Base-by-base conservation (phyloP, 306 rosid species). In the Prunus mira region DNA sequence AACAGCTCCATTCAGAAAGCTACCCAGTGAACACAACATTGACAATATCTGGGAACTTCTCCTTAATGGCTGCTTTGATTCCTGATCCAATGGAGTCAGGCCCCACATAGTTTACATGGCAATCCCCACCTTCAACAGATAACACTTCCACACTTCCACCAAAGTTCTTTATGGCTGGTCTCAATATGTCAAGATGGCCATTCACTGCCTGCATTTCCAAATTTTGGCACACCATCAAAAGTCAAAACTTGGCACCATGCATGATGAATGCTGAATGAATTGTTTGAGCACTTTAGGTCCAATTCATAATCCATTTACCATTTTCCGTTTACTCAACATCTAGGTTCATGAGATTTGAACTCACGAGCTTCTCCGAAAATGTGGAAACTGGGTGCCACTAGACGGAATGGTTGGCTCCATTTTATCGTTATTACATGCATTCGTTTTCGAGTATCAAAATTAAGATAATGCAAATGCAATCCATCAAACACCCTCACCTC, bases 81-180 rank as follows among this genome's bases (percentile, higher is more conserved):
- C 99, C 97, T 28, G 98, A 84, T 54, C 96, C 99, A 72, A 92
- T 95, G 22, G 99, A 92, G 18, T 89, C 93, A 14, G 97, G 97
- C 12, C 98, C 99, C 71, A 80, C 79, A 63, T 95, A 92, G 47
- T 86, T 85, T 9, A 92, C 96, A 4, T 52, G 77, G 79, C 97
- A 95, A 20, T 89, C 88, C 13, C 80, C 91, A 0, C 87, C 91
- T 79, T 84, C 90, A 55, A 92, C 85, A 1, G 97, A 83, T 51
- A 92, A 55, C 32, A 95, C 98, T 78, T 92, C 83, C 78, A 95
- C 99, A 5, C 92, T 89, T 65, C 98, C 98, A 11, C 98, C 98
- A 30, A 63, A 95, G 80, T 92, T 95, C 86, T 87, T 92, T 25
- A 95, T 89, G 62, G 99, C 99, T 6, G 97, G 96, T 78, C 97